These are phyloP conservation scores for Marchantia polymorpha DNA, from an alignment of 225 moss, liverwort and hornwort genomes.

Conservation along the genomic window DNA sequence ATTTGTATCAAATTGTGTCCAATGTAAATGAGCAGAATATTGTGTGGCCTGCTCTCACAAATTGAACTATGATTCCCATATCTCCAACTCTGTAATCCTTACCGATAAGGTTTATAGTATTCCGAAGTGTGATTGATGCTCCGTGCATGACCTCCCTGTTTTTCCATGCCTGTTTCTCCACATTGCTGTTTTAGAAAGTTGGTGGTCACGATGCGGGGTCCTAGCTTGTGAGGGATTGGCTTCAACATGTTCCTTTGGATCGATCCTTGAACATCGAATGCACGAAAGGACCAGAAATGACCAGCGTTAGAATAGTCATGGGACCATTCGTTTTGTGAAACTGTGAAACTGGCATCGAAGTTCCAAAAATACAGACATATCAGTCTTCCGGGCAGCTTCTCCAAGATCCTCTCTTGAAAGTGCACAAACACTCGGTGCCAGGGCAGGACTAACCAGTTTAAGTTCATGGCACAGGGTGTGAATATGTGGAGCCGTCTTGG, in stretches of 20 bases:
- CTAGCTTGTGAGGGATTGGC: background rate
- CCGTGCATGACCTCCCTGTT: background rate
- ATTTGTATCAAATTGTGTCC: too few relatives aligned
- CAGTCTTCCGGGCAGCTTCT: too few relatives aligned
- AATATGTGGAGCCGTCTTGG: constrained; percentile 3
- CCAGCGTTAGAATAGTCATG: background rate
- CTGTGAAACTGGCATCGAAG: background rate
- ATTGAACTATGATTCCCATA: background rate
- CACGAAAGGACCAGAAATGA: too few relatives aligned
- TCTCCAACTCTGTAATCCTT: background rate
- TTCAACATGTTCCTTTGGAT: background rate
- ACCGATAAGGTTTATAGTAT: background rate
- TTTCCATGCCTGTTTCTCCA: background rate
- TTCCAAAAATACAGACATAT: too few relatives aligned
- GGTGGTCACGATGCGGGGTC: background rate
- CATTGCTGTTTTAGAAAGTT: background rate
- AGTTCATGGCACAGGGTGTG: constrained; percentile 33
- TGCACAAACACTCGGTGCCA: constrained; percentile 37
- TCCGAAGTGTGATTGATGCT: background rate
- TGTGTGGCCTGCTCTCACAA: background rate
- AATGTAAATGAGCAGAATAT: background rate
- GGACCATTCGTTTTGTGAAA: too few relatives aligned
- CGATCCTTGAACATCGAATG: background rate
- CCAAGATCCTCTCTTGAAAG: too few relatives aligned
- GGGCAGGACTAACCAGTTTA: constrained; percentile 18